phyloP scores from a whole-genome alignment of 2,329 filamentous ascomycete genomes.

The Bipolaris victoriae region DNA sequence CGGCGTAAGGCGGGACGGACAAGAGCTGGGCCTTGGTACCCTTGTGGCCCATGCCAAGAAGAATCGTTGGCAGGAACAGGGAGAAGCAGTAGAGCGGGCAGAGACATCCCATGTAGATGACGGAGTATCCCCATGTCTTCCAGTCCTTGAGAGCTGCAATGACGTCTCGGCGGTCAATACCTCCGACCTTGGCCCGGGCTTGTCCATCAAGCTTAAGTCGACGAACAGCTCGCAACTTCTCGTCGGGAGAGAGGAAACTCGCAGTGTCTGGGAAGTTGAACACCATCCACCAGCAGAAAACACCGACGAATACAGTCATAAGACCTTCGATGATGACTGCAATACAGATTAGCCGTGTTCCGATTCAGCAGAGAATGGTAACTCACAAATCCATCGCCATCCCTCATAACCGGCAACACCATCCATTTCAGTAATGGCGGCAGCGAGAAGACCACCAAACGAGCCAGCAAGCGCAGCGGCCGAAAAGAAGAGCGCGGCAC shows the following conservation, averaged over 20 bases:
- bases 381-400: constrained; percentile 49
- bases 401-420: constrained; percentile 55
- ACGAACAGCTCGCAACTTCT: constrained; percentile 63
- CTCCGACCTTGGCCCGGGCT: constrained; percentile 64
- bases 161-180: constrained; percentile 46
- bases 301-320: constrained; percentile 45
- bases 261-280: constrained; percentile 69
- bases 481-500: constrained; percentile 66
- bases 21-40: constrained; percentile 72
- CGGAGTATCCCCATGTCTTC: constrained; percentile 59
- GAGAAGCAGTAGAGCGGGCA: constrained; percentile 50
- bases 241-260: constrained; percentile 60
- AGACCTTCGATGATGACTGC: constrained; percentile 47
- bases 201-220: constrained; percentile 73
- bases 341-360: constrained; percentile 17
- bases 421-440: constrained; percentile 66
- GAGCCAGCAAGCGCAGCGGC: constrained; percentile 64
- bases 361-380: too few species aligned
- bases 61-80: constrained; percentile 56
- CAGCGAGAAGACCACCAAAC: constrained; percentile 66
- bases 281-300: constrained; percentile 62
- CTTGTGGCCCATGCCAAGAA: constrained; percentile 58
- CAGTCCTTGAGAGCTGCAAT: constrained; percentile 55
- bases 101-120: constrained; percentile 69
- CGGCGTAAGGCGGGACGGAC: constrained; percentile 77